Evolutionary conservation across 768 basidiomycete genomes (phyloP).

Genomic region (Cubamyces sp.): DNA sequence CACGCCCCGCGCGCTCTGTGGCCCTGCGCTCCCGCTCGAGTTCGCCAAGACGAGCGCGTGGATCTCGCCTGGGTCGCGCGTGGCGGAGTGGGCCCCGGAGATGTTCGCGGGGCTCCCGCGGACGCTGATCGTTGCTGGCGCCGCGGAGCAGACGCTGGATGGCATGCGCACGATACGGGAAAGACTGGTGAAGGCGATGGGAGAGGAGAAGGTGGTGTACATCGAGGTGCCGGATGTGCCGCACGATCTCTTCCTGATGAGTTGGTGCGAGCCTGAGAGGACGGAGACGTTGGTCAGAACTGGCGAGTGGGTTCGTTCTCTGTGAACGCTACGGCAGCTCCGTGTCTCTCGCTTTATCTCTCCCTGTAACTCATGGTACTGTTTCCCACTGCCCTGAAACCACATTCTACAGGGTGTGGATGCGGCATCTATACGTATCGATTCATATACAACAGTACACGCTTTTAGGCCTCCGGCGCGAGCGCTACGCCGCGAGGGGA

Average conservation of each 20-base stretch:
- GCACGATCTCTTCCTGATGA: conserved; percentile 1
- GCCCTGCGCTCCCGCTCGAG: conserved; percentile 3
- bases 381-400: too few species aligned
- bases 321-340: background rate
- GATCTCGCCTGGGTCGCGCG: conserved; percentile 18
- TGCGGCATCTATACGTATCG: too few species aligned
- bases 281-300: conserved; percentile 1
- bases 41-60: conserved; percentile 7
- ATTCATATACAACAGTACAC: too few species aligned
- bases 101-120: conserved; percentile 32
- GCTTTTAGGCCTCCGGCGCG: too few species aligned
- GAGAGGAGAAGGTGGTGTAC: conserved; percentile 7
- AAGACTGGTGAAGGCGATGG: conserved; percentile 33
- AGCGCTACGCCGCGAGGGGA: too few species aligned
- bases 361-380: too few species aligned
- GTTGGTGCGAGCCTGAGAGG: conserved; percentile 19
- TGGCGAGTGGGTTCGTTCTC: background rate
- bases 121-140: conserved; percentile 34
- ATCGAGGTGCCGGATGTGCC: conserved; percentile 9
- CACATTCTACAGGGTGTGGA: too few species aligned
- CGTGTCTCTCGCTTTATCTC: too few species aligned
- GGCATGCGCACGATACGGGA: conserved; percentile 30
- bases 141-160: conserved; percentile 36
- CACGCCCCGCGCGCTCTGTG: conserved; percentile 9
- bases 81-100: conserved; percentile 1